A percentile compares a stretch with the other conserved stretches of the same genome.
Evolutionary conservation across 306 rosid species (phyloP).

Genomic region (Quillaja saponaria): DNA sequence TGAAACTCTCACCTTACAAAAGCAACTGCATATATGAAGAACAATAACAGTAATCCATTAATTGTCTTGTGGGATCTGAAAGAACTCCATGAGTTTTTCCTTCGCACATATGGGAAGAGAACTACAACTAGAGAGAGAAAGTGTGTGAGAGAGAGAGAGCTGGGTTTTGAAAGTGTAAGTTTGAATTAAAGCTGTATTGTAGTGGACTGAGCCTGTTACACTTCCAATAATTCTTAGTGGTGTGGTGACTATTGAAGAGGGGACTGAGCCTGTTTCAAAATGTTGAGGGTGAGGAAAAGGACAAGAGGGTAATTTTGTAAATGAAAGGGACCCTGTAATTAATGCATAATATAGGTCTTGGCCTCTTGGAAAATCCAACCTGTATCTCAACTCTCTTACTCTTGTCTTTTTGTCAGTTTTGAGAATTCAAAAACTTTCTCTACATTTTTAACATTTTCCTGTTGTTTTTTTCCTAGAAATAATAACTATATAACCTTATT

Average conservation of each 20-base stretch:
- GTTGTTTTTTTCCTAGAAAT: too few species aligned
- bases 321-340: slow-evolving; percentile 23
- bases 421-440: too few species aligned
- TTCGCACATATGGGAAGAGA: slow-evolving; percentile 15
- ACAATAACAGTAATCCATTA: slow-evolving; percentile 16
- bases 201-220: slow-evolving; percentile 6
- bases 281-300: slow-evolving; percentile 40
- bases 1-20: slow-evolving; percentile 33
- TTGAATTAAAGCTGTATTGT: slow-evolving; percentile 69
- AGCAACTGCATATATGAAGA: not conserved
- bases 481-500: too few species aligned
- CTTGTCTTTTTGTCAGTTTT: too few species aligned
- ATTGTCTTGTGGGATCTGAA: slow-evolving; percentile 30
- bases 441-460: too few species aligned
- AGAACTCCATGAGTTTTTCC: slow-evolving; percentile 21
- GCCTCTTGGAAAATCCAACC: slow-evolving; percentile 60
- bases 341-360: slow-evolving; percentile 14
- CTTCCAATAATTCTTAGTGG: slow-evolving; percentile 32
- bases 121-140: slow-evolving; percentile 2
- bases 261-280: slow-evolving; percentile 34
- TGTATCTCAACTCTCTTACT: slow-evolving; percentile 33
- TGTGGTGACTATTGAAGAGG: slow-evolving; percentile 22
- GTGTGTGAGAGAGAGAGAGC: slow-evolving; percentile 7
- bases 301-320: slow-evolving; percentile 54
- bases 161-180: slow-evolving; percentile 35